Evolutionary conservation across 495 filamentous ascomycete genomes (phyloP).

Genomic region (Penicillium diatomitis): DNA sequence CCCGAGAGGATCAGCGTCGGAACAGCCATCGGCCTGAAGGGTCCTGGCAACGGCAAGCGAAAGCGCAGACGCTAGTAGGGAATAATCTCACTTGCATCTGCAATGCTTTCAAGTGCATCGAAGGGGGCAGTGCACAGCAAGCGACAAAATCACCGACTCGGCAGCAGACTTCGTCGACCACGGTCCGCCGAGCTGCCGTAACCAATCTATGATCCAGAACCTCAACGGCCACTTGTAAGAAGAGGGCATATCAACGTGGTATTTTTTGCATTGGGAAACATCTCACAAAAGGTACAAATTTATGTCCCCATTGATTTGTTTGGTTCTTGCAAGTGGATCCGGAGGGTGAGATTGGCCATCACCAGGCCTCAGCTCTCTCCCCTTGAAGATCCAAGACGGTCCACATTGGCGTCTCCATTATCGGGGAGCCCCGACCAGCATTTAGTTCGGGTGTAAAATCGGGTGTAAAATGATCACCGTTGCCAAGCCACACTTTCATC

Average conservation of each 20-base stretch:
- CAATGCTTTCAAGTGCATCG: neutral
- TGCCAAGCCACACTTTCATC: too few relatives aligned
- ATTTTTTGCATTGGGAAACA: neutral
- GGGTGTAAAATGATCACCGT: too few relatives aligned
- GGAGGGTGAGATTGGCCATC: too few relatives aligned
- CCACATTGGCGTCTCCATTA: too few relatives aligned
- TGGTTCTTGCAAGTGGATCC: neutral
- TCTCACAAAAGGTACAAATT: too few relatives aligned
- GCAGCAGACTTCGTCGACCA: neutral
- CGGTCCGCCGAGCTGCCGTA: conserved; percentile 11
- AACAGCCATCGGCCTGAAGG: neutral
- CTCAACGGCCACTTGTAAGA: conserved; percentile 5
- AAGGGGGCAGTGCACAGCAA: neutral
- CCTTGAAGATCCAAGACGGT: too few relatives aligned
- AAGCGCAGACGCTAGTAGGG: neutral
- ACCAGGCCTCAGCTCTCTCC: too few relatives aligned
- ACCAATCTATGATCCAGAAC: conserved; percentile 3
- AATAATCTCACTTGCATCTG: conserved; percentile 5
- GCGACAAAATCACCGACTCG: neutral
- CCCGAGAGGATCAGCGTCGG: neutral
- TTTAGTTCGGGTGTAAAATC: too few relatives aligned
- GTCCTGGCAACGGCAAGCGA: neutral
- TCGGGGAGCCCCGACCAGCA: too few relatives aligned
- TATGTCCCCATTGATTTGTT: too few relatives aligned
- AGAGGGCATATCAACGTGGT: neutral